Evolutionary conservation across 768 basidiomycete genomes (phyloP).

Genomic region (Auriscalpium microsporum): DNA sequence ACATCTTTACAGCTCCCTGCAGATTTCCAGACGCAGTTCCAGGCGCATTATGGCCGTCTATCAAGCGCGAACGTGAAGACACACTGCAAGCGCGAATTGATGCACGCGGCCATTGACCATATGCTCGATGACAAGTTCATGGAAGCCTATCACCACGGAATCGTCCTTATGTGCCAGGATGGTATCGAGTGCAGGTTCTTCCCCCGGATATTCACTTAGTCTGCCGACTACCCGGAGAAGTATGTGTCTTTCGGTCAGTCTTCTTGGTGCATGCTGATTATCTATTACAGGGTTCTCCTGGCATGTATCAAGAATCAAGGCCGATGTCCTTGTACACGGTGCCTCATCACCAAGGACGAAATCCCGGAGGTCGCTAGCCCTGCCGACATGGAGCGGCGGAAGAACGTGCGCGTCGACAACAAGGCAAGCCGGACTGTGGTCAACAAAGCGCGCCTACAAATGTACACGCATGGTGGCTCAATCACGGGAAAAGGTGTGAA

Average conservation of each 20-base stretch:
- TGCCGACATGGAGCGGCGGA: slow-evolving; percentile 9
- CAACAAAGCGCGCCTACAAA: slow-evolving; percentile 14
- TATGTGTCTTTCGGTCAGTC: slow-evolving; percentile 2
- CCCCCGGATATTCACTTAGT: slow-evolving; percentile 18
- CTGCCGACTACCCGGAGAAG: slow-evolving; percentile 24
- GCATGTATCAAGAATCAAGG: slow-evolving; percentile 20
- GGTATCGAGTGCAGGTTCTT: slow-evolving; percentile 15
- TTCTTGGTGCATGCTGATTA: neutral
- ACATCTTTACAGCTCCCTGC: slow-evolving; percentile 11
- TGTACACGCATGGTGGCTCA: slow-evolving; percentile 22
- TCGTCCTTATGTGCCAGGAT: slow-evolving; percentile 16
- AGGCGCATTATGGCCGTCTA: neutral
- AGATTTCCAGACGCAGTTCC: slow-evolving; percentile 10
- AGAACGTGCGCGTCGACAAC: slow-evolving; percentile 13
- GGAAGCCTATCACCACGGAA: slow-evolving; percentile 17
- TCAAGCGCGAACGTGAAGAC: slow-evolving; percentile 4
- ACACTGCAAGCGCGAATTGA: slow-evolving; percentile 12
- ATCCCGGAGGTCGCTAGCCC: slow-evolving; percentile 17
- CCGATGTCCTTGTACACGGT: slow-evolving; percentile 23
- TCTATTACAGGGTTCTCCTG: slow-evolving; percentile 15
- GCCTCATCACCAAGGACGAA: slow-evolving; percentile 15
- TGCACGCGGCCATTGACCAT: slow-evolving; percentile 14
- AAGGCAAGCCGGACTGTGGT: slow-evolving; percentile 2
- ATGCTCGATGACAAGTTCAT: slow-evolving; percentile 16
- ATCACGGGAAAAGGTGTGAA: slow-evolving; percentile 24